Evolutionary conservation across 345 rosid species (phyloP).

Genomic region (Mallotus nudiflorus): DNA sequence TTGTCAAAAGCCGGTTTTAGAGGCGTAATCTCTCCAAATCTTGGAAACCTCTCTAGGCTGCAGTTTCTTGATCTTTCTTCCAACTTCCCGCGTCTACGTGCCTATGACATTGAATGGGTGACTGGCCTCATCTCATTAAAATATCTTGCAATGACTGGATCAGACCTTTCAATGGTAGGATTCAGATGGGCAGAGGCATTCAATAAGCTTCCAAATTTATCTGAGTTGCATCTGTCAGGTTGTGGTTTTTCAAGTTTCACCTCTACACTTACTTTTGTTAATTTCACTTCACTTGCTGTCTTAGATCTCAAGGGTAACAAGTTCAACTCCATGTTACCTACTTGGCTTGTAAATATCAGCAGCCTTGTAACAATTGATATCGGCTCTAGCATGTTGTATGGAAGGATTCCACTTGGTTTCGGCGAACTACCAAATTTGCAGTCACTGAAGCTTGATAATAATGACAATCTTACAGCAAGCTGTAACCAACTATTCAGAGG

Average conservation of each 20-base stretch:
- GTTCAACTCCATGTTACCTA: constrained; percentile 17
- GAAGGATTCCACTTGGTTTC: constrained; percentile 43
- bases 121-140: constrained; percentile 32
- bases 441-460: constrained; percentile 31
- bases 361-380: constrained; percentile 14
- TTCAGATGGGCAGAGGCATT: background rate
- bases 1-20: constrained; percentile 35
- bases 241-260: constrained; percentile 32
- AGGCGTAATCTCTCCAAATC: constrained; percentile 31
- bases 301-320: constrained; percentile 10
- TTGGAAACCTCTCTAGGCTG: constrained; percentile 38
- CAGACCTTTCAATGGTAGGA: constrained; percentile 6
- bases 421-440: constrained; percentile 32
- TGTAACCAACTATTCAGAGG: constrained; percentile 34
- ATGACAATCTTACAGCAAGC: constrained; percentile 37
- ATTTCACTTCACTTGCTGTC: constrained; percentile 26
- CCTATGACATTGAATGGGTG: constrained; percentile 34
- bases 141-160: constrained; percentile 14
- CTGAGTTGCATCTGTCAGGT: constrained; percentile 29
- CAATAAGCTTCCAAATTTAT: constrained; percentile 22
- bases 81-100: constrained; percentile 8
- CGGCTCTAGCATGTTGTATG: constrained; percentile 8
- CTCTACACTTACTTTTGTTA: constrained; percentile 11
- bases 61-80: constrained; percentile 37
- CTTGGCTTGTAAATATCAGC: constrained; percentile 26